These are phyloP conservation scores for Penicillium sp. DNA, from an alignment of 2,329 filamentous ascomycete genomes.

Conservation along the genomic window DNA sequence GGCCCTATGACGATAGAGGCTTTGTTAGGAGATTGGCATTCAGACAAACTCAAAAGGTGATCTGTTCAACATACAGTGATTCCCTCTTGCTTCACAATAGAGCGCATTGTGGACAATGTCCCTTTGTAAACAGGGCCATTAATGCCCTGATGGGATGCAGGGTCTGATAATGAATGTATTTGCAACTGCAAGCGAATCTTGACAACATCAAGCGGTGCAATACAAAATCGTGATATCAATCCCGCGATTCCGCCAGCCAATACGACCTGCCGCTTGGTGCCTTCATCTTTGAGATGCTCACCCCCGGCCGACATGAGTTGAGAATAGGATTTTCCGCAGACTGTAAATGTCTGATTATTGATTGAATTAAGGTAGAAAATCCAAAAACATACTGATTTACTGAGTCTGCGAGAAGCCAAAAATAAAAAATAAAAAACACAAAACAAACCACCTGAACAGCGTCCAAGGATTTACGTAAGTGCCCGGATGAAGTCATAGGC, in stretches of 20 bases:
- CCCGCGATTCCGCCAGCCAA: slow-evolving; percentile 71
- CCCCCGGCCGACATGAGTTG: slow-evolving; percentile 64
- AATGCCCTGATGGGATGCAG: slow-evolving; percentile 56
- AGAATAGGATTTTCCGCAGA: slow-evolving; percentile 17
- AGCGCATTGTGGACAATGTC: slow-evolving; percentile 69
- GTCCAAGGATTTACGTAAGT: slow-evolving; percentile 20
- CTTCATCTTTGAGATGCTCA: slow-evolving; percentile 69
- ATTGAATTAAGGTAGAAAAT: not conserved
- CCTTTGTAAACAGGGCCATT: slow-evolving; percentile 62
- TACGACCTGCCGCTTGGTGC: slow-evolving; percentile 65
- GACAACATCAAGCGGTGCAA: slow-evolving; percentile 93
- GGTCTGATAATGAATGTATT: slow-evolving; percentile 76
- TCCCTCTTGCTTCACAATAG: slow-evolving; percentile 79
- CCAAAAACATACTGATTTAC: slow-evolving; percentile 3
- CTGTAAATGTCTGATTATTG: not conserved
- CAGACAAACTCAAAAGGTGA: not conserved
- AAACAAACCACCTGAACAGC: not conserved
- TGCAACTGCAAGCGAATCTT: slow-evolving; percentile 98
- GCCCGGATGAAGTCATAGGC: not conserved
- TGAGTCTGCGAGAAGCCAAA: slow-evolving; percentile 15
- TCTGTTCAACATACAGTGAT: slow-evolving; percentile 55
- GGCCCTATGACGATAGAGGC: slow-evolving; percentile 45
- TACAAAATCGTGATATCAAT: slow-evolving; percentile 88
- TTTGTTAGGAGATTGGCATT: not conserved
- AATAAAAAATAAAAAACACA: slow-evolving; percentile 1